Conservation (phyloP, 2,329 filamentous ascomycete genomes). For the Trichoderma brevicompactum region DNA sequence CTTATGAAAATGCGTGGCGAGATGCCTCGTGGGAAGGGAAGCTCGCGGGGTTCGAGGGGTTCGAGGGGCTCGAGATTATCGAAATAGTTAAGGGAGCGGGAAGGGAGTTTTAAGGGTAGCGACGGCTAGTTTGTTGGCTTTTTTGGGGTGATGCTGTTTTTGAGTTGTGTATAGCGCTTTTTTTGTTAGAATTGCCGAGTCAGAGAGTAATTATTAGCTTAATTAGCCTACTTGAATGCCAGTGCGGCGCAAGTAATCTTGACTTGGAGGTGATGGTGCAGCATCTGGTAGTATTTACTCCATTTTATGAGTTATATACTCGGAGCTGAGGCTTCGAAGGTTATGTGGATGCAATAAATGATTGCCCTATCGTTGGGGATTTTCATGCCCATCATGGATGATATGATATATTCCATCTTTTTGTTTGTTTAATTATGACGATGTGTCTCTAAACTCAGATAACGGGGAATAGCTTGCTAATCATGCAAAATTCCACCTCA, state of each 20-base stretch:
- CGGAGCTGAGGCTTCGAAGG: no score
- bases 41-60: background rate
- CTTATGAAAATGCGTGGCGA: conserved; percentile 23
- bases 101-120: background rate
- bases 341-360: no score
- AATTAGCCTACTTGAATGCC: conserved; percentile 8
- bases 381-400: no score
- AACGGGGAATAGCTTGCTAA: no score
- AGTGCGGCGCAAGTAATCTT: background rate
- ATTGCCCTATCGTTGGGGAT: no score
- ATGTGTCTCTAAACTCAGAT: no score
- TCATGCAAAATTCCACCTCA: no score
- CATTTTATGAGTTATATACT: no score
- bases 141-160: background rate
- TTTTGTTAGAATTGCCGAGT: conserved; percentile 12
- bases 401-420: no score
- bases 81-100: background rate
- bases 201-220: conserved; percentile 2
- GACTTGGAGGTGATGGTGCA: background rate
- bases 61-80: background rate
- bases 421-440: no score
- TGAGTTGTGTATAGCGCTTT: conserved; percentile 22
- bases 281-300: no score
- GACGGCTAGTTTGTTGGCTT: background rate
- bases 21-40: background rate